A percentile compares a stretch with the other conserved stretches of the same genome.
Conservation (phyloP, 2,329 filamentous ascomycete species). For the Chaetoscypha palmicola region DNA sequence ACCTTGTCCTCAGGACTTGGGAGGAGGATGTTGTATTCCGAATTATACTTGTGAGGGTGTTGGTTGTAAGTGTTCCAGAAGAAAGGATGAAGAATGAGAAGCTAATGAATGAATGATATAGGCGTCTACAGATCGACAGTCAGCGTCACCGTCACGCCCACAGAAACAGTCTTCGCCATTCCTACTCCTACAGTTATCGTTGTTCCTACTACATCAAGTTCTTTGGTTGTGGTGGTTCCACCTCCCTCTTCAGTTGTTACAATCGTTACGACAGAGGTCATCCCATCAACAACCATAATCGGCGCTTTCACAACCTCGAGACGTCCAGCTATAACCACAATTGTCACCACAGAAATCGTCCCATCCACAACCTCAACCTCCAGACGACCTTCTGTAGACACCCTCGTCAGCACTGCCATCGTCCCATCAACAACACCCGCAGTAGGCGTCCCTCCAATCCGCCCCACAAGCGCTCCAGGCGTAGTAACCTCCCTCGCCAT, state of each 20-base stretch:
- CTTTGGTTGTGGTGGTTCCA: neutral
- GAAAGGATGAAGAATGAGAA: neutral
- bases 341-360: constrained; percentile 17
- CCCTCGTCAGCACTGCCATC: constrained; percentile 24
- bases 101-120: constrained; percentile 5
- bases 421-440: constrained; percentile 35
- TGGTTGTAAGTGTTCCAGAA: constrained; percentile 49
- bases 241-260: no score
- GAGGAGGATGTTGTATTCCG: constrained; percentile 70
- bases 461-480: constrained; percentile 38
- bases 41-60: constrained; percentile 63
- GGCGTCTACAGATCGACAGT: constrained; percentile 10
- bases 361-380: constrained; percentile 6
- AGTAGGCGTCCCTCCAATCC: constrained; percentile 39
- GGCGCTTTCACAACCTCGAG: neutral
- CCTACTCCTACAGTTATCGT: no score
- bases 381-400: no score
- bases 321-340: no score
- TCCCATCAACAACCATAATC: neutral
- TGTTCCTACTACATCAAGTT: neutral
- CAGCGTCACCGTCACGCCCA: no score
- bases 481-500: constrained; percentile 35
- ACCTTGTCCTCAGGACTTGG: constrained; percentile 56
- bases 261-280: no score
- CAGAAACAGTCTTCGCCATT: no score